Conservation (phyloP, 2,329 filamentous ascomycete genomes). For the Gliomastix tumulicola region DNA sequence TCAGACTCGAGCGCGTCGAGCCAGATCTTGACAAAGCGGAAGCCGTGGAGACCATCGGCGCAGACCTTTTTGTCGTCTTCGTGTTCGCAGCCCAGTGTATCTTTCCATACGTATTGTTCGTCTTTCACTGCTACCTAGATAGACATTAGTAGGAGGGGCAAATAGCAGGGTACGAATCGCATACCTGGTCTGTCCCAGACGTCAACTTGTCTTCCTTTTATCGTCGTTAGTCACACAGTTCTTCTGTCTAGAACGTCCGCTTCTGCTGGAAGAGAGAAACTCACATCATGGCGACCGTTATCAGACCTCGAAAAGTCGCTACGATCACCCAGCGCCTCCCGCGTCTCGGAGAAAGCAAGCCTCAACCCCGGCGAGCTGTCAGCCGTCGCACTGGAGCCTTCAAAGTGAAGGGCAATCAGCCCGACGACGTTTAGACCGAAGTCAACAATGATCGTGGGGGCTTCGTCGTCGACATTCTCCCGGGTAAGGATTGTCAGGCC, state of each 20-base stretch:
- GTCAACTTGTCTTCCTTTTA: conserved; percentile 22
- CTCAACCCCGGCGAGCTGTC: conserved; percentile 29
- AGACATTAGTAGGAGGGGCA: conserved; percentile 12
- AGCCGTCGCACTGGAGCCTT: conserved; percentile 17
- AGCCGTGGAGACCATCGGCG: conserved; percentile 44
- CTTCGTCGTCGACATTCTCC: conserved; percentile 9
- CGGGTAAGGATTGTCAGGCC: neutral
- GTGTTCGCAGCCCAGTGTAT: conserved; percentile 34
- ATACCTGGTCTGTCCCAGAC: conserved; percentile 35
- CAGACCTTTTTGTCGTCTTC: conserved; percentile 34
- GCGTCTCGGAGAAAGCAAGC: conserved; percentile 40
- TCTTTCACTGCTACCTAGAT: conserved; percentile 34
- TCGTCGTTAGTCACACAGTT: neutral
- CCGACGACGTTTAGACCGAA: conserved; percentile 42
- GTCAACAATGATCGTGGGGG: conserved; percentile 36
- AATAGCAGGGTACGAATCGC: neutral
- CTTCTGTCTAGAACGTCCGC: neutral
- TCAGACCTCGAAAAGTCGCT: conserved; percentile 43
- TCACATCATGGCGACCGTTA: conserved; percentile 17
- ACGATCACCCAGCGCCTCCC: conserved; percentile 31
- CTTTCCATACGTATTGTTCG: conserved; percentile 34
- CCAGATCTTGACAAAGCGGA: conserved; percentile 42
- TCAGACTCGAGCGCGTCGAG: conserved; percentile 35
- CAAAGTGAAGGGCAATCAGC: conserved; percentile 32
- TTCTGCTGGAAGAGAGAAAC: too few relatives aligned